Evolutionary conservation across 331 rosid species (phyloP), one percentile per base, ranked within the genome.

Genomic region (Rosa hybrid): DNA sequence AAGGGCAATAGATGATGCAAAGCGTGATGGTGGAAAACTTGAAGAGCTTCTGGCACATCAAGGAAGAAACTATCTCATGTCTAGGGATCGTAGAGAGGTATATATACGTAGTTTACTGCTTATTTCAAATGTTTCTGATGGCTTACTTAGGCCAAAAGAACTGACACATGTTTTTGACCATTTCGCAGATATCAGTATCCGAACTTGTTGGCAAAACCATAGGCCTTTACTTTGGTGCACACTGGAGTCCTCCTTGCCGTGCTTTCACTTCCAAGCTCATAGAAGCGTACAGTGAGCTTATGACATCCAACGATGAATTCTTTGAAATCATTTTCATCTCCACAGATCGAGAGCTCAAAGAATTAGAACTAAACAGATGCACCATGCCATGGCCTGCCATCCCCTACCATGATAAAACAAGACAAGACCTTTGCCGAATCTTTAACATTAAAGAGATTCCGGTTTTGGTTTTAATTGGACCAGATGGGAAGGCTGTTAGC

Each of bases 171-270:
- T 42, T 7, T 6, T 75, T 5, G 7, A n/a, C 65, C 41, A 20
- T 46, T 50, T 80, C 80, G 87, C 89, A 90, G 99, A 86, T 86
- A 78, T 83, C 68, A 25, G 72, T 88, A 77, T 84, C 90, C 45
- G 81, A 89, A 81, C 91, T 95, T 53, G 84, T 75, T 76, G 99
- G 98, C 3, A 93, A 91, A 85, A 91, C 94, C 6, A 71, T 91
- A 53, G 99, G 97, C 82, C 90, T 93, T 10, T 96, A 88, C 74
- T 93, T 96, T 44, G 87, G 92, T 62, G 99, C 97, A 50, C 81
- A 87, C 64, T 96, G 99, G 97, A 91, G 97, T 84, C 98, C 98
- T 78, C 98, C 97, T 17, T 84, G 98, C 74, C 90, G 84, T 2
- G 82, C 96, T 62, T 96, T 96, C 84, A 88, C 96, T 0, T 23